Evolutionary conservation across 257 asterid species (phyloP).

Genomic region (Ligustrum vulgare): DNA sequence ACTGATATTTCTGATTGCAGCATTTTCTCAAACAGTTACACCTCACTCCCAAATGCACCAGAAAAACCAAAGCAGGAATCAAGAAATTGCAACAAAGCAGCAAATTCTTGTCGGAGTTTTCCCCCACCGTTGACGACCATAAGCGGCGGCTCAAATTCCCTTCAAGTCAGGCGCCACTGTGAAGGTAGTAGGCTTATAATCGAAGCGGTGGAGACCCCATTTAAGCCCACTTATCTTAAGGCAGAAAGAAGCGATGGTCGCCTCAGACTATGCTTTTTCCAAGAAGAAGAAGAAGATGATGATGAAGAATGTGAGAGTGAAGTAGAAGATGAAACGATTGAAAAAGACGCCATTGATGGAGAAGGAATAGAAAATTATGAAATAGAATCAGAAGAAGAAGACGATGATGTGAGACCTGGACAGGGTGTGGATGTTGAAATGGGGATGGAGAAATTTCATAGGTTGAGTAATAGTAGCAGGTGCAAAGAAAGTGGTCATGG

Average conservation of each 20-base stretch:
- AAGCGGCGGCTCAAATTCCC: conserved; percentile 53
- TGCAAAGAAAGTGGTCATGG: conserved; percentile 62
- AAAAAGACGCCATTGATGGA: conserved; percentile 16
- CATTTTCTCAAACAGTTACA: conserved; percentile 37
- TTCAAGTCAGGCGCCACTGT: conserved; percentile 57
- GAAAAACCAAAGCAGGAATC: background rate
- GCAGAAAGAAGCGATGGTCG: conserved; percentile 81
- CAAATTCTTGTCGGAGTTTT: conserved; percentile 33
- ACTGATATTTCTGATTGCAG: conserved; percentile 44
- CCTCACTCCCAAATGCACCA: background rate
- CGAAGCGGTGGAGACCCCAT: conserved; percentile 62
- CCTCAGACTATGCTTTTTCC: conserved; percentile 49
- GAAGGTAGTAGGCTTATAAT: conserved; percentile 74
- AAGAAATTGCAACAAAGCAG: background rate
- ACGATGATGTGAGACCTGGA: conserved; percentile 35
- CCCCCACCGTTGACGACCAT: conserved; percentile 96
- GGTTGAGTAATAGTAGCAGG: conserved; percentile 39
- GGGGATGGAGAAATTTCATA: conserved; percentile 49
- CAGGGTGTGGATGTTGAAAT: conserved; percentile 34
- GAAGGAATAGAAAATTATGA: conserved; percentile 4
- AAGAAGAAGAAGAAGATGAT: conserved; percentile 21
- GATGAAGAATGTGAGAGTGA: conserved; percentile 6
- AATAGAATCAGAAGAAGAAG: conserved; percentile 20
- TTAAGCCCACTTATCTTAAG: conserved; percentile 43
- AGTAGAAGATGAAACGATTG: conserved; percentile 17